Conservation (phyloP, 192 early-diverging fungal species). For the Podila verticillata region DNA sequence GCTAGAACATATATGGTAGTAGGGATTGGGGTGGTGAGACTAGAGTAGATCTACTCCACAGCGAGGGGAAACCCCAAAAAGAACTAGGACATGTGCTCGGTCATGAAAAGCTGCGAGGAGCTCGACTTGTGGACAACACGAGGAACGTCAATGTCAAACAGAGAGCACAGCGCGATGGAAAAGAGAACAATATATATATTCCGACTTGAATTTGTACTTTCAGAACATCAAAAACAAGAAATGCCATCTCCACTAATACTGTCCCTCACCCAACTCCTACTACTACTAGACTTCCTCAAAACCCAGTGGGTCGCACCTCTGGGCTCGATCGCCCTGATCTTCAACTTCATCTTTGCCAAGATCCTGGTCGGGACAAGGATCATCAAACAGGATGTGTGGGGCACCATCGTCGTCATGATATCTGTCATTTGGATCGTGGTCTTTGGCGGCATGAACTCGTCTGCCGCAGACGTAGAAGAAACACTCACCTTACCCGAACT, state of each 20-base stretch:
- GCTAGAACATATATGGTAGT: no score
- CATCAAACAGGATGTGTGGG: constrained; percentile 59
- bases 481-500: constrained; percentile 56
- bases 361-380: constrained; percentile 66
- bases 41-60: no score
- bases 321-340: constrained; percentile 64
- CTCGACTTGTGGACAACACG: no score
- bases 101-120: no score
- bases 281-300: constrained; percentile 64
- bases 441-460: constrained; percentile 63
- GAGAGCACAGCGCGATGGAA: no score
- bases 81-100: no score
- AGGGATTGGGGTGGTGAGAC: no score
- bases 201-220: no score
- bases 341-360: constrained; percentile 70
- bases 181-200: no score
- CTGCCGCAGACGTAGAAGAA: constrained; percentile 60
- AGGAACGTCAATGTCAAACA: no score
- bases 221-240: no score
- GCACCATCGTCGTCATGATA: constrained; percentile 63
- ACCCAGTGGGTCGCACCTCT: constrained; percentile 70
- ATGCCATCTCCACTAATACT: background rate
- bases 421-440: constrained; percentile 68
- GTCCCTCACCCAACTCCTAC: background rate
- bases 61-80: no score